phyloP scores from a whole-genome alignment of 2,329 filamentous ascomycete genomes.

The Intubia oerlemansii region DNA sequence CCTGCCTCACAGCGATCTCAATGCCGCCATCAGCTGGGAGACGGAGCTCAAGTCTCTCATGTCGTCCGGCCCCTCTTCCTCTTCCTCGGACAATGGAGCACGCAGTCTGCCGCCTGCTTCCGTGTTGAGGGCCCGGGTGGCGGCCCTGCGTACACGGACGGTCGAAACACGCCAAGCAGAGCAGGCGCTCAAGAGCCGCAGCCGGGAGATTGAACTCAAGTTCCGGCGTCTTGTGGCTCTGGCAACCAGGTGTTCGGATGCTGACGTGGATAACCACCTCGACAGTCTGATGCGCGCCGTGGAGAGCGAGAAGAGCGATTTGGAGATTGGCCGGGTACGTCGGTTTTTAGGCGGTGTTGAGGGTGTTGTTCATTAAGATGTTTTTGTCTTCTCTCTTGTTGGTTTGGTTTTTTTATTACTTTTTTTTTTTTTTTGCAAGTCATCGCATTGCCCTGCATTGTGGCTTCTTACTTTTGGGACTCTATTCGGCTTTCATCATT shows the following conservation, averaged over 20 bases:
- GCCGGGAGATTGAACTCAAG: slow-evolving; percentile 66
- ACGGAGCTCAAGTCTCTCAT: slow-evolving; percentile 22
- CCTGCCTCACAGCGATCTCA: slow-evolving; percentile 17
- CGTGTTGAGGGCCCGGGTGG: slow-evolving; percentile 43
- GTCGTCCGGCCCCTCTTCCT: no score
- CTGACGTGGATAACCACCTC: slow-evolving; percentile 59
- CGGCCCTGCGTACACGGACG: slow-evolving; percentile 50
- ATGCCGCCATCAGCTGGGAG: slow-evolving; percentile 29
- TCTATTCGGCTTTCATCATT: no score
- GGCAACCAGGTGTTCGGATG: slow-evolving; percentile 62
- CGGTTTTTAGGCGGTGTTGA: slow-evolving; percentile 67
- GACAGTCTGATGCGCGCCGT: slow-evolving; percentile 68
- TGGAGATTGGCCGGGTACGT: slow-evolving; percentile 56
- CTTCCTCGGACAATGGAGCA: no score
- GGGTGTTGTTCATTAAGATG: slow-evolving; percentile 18
- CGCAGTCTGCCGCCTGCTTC: slow-evolving; percentile 38
- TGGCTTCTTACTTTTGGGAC: not conserved
- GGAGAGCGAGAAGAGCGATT: slow-evolving; percentile 61
- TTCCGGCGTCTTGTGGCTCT: slow-evolving; percentile 76
- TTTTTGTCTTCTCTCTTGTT: not conserved
- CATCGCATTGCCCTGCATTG: not conserved
- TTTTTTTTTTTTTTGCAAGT: not conserved
- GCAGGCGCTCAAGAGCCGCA: slow-evolving; percentile 51
- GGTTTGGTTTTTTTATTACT: not conserved
- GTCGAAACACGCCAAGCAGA: slow-evolving; percentile 45